Evolutionary conservation across 202 grass and related monocot species (phyloP).

Genomic region (Setaria italica): DNA sequence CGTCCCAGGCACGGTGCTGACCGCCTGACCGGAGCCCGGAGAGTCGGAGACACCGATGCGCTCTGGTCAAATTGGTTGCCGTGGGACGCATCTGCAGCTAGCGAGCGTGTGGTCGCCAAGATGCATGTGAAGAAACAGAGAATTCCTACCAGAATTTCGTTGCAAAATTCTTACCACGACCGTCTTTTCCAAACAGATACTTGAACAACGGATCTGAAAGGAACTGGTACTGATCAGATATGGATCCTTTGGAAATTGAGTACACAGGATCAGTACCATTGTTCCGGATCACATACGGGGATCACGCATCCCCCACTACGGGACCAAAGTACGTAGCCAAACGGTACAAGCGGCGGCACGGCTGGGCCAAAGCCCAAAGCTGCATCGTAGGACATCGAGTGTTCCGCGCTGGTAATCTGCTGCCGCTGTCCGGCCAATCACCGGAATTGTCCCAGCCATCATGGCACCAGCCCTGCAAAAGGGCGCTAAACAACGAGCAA

Average conservation of each 20-base stretch:
- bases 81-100: background rate
- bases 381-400: conserved; percentile 25
- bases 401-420: conserved; percentile 21
- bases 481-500: background rate
- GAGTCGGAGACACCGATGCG: background rate
- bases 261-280: background rate
- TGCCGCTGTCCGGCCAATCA: conserved; percentile 25
- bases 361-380: background rate
- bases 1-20: conserved; percentile 41
- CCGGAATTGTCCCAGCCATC: conserved; percentile 25
- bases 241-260: background rate
- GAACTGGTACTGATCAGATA: background rate
- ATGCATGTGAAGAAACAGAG: background rate
- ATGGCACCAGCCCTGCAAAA: conserved; percentile 25
- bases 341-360: background rate
- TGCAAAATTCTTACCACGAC: background rate
- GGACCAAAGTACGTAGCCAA: background rate
- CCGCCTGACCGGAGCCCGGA: background rate
- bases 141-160: background rate
- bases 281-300: background rate
- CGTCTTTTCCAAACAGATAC: background rate
- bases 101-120: background rate
- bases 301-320: background rate
- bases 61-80: background rate
- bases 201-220: background rate